Conservation (phyloP, 1,284 basidiomycete species). For the Bondarzewia mesenterica region DNA sequence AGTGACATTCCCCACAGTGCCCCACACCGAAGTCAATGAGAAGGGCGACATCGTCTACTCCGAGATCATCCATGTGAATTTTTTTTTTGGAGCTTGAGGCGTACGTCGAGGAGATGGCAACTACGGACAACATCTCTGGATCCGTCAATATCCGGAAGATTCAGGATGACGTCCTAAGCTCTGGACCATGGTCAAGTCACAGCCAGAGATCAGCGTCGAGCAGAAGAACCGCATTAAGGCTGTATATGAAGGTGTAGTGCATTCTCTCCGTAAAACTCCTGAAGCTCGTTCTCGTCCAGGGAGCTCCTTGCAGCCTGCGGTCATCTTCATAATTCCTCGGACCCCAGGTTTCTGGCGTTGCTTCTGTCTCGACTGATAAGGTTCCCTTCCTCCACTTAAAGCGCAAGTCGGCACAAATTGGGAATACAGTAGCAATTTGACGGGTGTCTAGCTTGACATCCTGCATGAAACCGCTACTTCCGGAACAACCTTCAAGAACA, state of each 20-base stretch:
- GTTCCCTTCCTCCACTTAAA: constrained; percentile 94
- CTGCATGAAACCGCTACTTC: constrained; percentile 97
- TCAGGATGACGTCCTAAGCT: constrained; percentile 94
- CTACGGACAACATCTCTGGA: constrained; percentile 78
- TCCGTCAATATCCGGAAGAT: constrained; percentile 93
- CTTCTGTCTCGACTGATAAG: constrained; percentile 82
- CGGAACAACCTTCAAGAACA: constrained; percentile 96
- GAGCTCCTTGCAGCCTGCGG: constrained; percentile 63
- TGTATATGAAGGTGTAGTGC: constrained; percentile 92
- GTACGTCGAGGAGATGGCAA: constrained; percentile 98
- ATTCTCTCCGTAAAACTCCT: constrained; percentile 64
- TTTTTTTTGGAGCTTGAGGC: constrained; percentile 97
- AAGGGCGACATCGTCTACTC: constrained; percentile 94
- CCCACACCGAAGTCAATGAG: constrained; percentile 86
- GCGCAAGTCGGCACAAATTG: constrained; percentile 94
- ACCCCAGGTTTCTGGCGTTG: constrained; percentile 72
- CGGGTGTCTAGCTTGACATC: constrained; percentile 92
- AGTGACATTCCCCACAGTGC: constrained; percentile 98
- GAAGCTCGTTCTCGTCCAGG: constrained; percentile 45
- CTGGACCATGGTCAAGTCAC: constrained; percentile 95
- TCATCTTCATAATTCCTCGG: constrained; percentile 93
- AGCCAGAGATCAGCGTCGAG: constrained; percentile 93
- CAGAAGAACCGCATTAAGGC: constrained; percentile 98
- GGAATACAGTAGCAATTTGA: constrained; percentile 97
- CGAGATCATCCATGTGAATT: constrained; percentile 91